Conservation (phyloP, 2,329 filamentous ascomycete genomes). For the Emericellopsis atlantica region DNA sequence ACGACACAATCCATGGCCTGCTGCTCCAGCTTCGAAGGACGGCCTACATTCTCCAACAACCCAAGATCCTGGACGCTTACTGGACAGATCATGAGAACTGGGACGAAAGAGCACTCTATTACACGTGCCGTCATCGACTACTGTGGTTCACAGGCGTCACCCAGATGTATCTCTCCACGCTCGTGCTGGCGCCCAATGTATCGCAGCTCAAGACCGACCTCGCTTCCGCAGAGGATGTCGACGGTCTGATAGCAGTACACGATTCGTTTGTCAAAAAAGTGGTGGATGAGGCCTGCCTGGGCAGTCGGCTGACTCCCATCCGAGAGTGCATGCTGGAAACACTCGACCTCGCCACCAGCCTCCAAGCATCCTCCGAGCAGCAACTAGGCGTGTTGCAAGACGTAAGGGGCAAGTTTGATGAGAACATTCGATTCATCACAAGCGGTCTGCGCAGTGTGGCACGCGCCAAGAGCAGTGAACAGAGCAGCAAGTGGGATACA, state of each 20-base stretch:
- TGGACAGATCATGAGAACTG: slow-evolving; percentile 20
- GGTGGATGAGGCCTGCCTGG: slow-evolving; percentile 57
- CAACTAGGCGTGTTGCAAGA: slow-evolving; percentile 40
- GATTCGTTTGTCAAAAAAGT: slow-evolving; percentile 48
- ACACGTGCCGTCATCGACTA: slow-evolving; percentile 53
- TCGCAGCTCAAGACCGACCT: slow-evolving; percentile 44
- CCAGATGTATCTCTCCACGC: slow-evolving; percentile 62
- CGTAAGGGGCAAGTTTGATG: slow-evolving; percentile 51
- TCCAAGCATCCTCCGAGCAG: slow-evolving; percentile 36
- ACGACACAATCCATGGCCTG: slow-evolving; percentile 63
- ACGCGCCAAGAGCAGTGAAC: slow-evolving; percentile 53
- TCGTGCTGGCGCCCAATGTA: slow-evolving; percentile 54
- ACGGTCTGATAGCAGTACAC: slow-evolving; percentile 67
- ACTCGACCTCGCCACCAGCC: slow-evolving; percentile 60
- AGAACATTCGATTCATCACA: slow-evolving; percentile 55
- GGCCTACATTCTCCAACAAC: slow-evolving; percentile 49
- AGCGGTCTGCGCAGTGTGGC: slow-evolving; percentile 64
- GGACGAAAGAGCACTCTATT: slow-evolving; percentile 36
- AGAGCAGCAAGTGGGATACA: slow-evolving; percentile 59
- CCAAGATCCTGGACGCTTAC: slow-evolving; percentile 29
- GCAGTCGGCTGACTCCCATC: slow-evolving; percentile 56
- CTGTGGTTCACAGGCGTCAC: slow-evolving; percentile 68
- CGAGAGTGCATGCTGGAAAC: slow-evolving; percentile 61
- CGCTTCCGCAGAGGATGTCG: slow-evolving; percentile 52
- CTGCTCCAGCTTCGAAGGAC: slow-evolving; percentile 68